Evolutionary conservation across 164 flowering plant species (phyloP), one percentile per base, ranked within the genome.

Genomic region (Houttuynia cordata): DNA sequence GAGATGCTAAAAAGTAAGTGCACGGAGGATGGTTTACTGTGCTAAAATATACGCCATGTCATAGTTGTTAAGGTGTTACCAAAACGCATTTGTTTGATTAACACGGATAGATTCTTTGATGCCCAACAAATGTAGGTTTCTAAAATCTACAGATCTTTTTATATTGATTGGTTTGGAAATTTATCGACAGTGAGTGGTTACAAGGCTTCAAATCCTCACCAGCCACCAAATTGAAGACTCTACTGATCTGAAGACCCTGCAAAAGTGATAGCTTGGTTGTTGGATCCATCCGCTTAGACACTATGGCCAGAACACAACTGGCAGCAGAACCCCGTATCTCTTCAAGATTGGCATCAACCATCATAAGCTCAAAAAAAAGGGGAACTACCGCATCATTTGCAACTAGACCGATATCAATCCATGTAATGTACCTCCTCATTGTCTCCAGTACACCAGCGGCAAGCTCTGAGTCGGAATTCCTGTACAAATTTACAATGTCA

Each of bases 361-460:
- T 74, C 59, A 88, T 71, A 60, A 88, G 73, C 60, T 87, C 90
- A 73, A 91, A 94, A 67, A 94, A 70, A 60, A 91, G 65, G 0
- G 83, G 82, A n/a, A 86, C 67, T 66, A 91, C 83, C 0, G 68
- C 78, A 69, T 86, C 90, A 76, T 91, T 88, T 6, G 71, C 96
- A 61, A 94, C 70, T 61, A 94, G 78, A 23, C 88, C 93, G 64
- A 94, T 91, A 58, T 94, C 99, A 61, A 94, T 91, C 99, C 99
- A 94, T 14, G 88, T 75, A 60, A 88, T 76, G 57, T 79, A 94
- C 71, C 90, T 88, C 71, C 86, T 74, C 90, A 83, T 79, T 9
- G 82, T 75, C 39, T 91, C 90, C 42, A 91, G 75, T 39, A 87
- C 92, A 68, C 68, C 45, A 53, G 81, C 41, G 67, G 88, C 82